These are phyloP conservation scores for Rhodotorula kratochvilovae DNA, from an alignment of 768 basidiomycete genomes.

Conservation along the genomic window DNA sequence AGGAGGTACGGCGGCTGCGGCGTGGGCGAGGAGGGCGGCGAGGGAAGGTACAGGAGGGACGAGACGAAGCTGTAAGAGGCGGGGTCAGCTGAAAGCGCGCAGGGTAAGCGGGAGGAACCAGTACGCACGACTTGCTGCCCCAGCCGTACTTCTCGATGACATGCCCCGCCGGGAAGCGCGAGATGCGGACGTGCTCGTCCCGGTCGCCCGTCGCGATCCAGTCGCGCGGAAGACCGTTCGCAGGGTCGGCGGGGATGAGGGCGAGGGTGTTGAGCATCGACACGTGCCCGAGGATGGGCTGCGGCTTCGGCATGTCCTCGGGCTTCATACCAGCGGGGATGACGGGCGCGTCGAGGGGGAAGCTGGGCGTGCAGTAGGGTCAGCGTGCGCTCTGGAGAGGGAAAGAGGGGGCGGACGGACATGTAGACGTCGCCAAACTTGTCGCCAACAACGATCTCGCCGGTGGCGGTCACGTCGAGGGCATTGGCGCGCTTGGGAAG, in stretches of 20 bases:
- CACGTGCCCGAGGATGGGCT: slow-evolving; percentile 71
- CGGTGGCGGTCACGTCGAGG: slow-evolving; percentile 60
- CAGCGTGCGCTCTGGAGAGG: slow-evolving; percentile 40
- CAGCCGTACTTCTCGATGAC: slow-evolving; percentile 81
- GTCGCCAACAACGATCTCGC: slow-evolving; percentile 73
- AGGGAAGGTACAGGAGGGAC: slow-evolving; percentile 31
- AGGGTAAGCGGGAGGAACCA: too few species aligned
- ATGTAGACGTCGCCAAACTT: slow-evolving; percentile 93
- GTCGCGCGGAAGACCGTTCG: slow-evolving; percentile 39
- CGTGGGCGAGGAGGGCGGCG: not conserved
- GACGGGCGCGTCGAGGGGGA: slow-evolving; percentile 10
- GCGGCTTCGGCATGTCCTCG: not conserved
- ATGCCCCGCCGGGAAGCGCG: slow-evolving; percentile 80
- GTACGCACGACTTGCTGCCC: slow-evolving; percentile 69
- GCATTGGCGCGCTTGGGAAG: slow-evolving; percentile 77
- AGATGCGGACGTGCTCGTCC: slow-evolving; percentile 91
- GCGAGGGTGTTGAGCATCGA: slow-evolving; percentile 74
- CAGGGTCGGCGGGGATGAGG: slow-evolving; percentile 57
- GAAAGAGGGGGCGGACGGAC: slow-evolving; percentile 49
- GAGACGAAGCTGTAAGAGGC: slow-evolving; percentile 32
- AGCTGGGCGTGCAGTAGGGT: not conserved
- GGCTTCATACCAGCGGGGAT: not conserved
- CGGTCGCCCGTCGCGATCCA: slow-evolving; percentile 84
- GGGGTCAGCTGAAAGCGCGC: too few species aligned
- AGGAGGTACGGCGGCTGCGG: slow-evolving; percentile 52